These are phyloP conservation scores for Hysterium pulicare DNA, from an alignment of 2,329 filamentous ascomycete genomes.

Conservation along the genomic window DNA sequence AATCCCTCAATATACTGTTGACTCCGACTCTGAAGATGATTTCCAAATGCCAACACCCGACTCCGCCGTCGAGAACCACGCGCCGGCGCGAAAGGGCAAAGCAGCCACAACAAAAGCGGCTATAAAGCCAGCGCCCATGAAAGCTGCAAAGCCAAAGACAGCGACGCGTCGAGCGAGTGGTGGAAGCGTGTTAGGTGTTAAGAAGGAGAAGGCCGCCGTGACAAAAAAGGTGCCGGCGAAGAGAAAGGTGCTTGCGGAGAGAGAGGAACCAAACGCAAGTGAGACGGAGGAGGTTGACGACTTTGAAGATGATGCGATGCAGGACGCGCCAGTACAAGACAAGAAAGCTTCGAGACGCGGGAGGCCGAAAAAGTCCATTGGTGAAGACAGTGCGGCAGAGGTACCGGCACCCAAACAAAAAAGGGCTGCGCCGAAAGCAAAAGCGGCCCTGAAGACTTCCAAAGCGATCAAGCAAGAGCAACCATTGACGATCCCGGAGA, in stretches of 20 bases:
- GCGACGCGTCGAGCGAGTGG: conserved; percentile 37
- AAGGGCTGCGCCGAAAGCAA: conserved; percentile 26
- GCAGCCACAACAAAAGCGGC: conserved; percentile 22
- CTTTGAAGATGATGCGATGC: conserved; percentile 26
- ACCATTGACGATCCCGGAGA: conserved; percentile 44
- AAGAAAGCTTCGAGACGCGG: conserved; percentile 26
- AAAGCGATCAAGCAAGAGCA: conserved; percentile 31
- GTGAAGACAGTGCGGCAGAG: conserved; percentile 12
- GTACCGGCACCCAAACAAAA: conserved; percentile 27
- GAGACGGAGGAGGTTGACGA: conserved; percentile 46
- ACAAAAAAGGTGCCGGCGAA: conserved; percentile 35
- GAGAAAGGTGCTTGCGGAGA: conserved; percentile 42
- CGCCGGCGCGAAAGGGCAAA: conserved; percentile 31
- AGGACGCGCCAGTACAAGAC: conserved; percentile 18
- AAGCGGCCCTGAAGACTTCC: conserved; percentile 17
- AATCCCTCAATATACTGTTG: conserved; percentile 38
- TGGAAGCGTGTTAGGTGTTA: conserved; percentile 30
- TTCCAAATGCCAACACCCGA: conserved; percentile 39
- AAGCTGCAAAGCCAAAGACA: conserved; percentile 33
- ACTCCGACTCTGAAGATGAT: conserved; percentile 42
- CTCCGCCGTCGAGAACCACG: conserved; percentile 39
- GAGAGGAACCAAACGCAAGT: conserved; percentile 38
- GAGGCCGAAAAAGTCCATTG: conserved; percentile 58
- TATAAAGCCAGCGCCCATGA: conserved; percentile 22
- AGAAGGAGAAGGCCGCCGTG: conserved; percentile 34